phyloP scores from a whole-genome alignment of 352 stramenopile species.

The Phytophthora pistaciae region DNA sequence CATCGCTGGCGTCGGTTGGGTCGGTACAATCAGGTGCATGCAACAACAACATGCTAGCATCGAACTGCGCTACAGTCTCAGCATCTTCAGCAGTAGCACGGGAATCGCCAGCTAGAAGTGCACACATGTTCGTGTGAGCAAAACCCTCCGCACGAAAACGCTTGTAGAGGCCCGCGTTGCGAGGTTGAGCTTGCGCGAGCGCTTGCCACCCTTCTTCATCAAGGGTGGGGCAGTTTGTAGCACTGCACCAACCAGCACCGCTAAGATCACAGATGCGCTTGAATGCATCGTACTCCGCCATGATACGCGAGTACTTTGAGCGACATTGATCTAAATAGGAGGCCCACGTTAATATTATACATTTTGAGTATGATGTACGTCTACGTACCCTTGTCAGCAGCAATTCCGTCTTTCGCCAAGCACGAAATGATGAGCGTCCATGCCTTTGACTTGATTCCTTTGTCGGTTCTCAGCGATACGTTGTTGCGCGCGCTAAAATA shows the following conservation, averaged over 20 bases:
- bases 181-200: not conserved
- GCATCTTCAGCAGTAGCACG: slow-evolving; percentile 17
- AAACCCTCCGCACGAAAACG: slow-evolving; percentile 1
- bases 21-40: too few relatives aligned
- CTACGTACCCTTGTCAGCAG: not conserved
- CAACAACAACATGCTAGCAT: too few relatives aligned
- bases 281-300: not conserved
- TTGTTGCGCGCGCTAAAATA: not conserved
- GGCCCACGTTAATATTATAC: not conserved
- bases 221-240: slow-evolving; percentile 4
- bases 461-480: not conserved
- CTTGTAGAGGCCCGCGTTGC: slow-evolving; percentile 10
- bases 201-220: not conserved
- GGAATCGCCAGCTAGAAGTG: not conserved
- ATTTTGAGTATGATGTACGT: not conserved
- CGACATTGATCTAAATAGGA: not conserved
- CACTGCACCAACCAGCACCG: slow-evolving; percentile 6
- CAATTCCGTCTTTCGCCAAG: not conserved
- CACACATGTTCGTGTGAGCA: not conserved
- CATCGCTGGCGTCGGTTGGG: not conserved
- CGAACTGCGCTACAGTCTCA: not conserved
- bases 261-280: not conserved
- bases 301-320: slow-evolving; percentile 11
- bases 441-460: not conserved
- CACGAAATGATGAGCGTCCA: not conserved